These are phyloP conservation scores for Tetrapisispora taiwanensis DNA, from an alignment of 805 yeast genomes.

Conservation along the genomic window DNA sequence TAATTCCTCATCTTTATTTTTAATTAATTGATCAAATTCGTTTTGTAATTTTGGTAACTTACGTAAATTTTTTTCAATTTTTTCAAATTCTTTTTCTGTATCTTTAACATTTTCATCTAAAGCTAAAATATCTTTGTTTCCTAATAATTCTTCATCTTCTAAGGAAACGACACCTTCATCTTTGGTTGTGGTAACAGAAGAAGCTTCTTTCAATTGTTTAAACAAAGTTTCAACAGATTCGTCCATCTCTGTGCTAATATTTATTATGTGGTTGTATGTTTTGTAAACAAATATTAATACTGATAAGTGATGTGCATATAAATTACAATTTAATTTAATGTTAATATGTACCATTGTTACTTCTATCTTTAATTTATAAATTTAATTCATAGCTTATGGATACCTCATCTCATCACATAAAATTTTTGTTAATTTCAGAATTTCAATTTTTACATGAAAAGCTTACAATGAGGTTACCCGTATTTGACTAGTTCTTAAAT, in stretches of 20 bases:
- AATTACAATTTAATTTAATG: too few species aligned
- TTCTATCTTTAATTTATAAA: too few species aligned
- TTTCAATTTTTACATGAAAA: background rate
- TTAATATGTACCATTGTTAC: too few species aligned
- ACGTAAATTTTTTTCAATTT: constrained; percentile 20
- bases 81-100: constrained; percentile 17
- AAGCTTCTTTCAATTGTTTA: constrained; percentile 10
- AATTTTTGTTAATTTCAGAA: background rate
- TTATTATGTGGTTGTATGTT: too few species aligned
- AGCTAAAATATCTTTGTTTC: constrained; percentile 7
- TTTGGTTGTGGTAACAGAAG: background rate
- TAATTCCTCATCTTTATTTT: background rate
- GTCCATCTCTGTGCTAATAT: background rate
- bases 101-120: constrained; percentile 12
- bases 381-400: too few species aligned
- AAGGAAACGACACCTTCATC: background rate
- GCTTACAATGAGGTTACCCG: background rate
- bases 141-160: background rate
- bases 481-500: too few species aligned
- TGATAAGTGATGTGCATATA: too few species aligned
- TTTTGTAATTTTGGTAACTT: constrained; percentile 24
- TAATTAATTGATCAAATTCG: constrained; percentile 21
- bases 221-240: constrained; percentile 8
- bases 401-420: constrained; percentile 1
- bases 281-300: too few species aligned